Evolutionary conservation across 225 moss, liverwort and hornwort species (phyloP).

Genomic region (Ulota crispa): DNA sequence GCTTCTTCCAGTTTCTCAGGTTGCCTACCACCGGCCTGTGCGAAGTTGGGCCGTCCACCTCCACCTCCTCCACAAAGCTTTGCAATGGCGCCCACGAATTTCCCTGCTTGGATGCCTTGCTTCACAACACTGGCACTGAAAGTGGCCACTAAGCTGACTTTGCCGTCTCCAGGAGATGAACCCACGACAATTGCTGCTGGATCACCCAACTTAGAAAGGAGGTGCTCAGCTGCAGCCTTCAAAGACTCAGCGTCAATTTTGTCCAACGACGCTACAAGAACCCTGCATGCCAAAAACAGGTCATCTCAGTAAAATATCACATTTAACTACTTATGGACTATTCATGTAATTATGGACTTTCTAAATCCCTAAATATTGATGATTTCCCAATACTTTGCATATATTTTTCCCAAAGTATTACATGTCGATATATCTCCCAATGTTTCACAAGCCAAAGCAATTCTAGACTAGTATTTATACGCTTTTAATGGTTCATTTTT

Average conservation of each 20-base stretch:
- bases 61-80: conserved; percentile 79
- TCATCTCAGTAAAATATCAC: background rate
- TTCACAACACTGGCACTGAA: conserved; percentile 72
- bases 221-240: conserved; percentile 74
- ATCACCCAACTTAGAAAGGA: conserved; percentile 73
- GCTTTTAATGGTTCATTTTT: too few relatives aligned
- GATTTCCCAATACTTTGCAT: too few relatives aligned
- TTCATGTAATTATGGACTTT: too few relatives aligned
- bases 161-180: conserved; percentile 69
- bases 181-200: conserved; percentile 80
- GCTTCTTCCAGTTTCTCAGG: conserved; percentile 78
- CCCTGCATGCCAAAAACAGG: conserved; percentile 45
- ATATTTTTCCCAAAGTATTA: too few relatives aligned
- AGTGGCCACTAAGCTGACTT: conserved; percentile 75
- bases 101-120: conserved; percentile 73
- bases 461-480: too few relatives aligned
- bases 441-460: too few relatives aligned
- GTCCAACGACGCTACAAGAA: conserved; percentile 67
- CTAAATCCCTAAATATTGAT: too few relatives aligned
- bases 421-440: too few relatives aligned
- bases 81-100: conserved; percentile 72
- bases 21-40: conserved; percentile 84
- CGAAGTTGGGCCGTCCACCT: conserved; percentile 87
- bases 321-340: too few relatives aligned
- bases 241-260: conserved; percentile 70